Evolutionary conservation across 257 asterid species (phyloP), one percentile per base, ranked within the genome.

Genomic region (Lithospermum erythrorhizon): DNA sequence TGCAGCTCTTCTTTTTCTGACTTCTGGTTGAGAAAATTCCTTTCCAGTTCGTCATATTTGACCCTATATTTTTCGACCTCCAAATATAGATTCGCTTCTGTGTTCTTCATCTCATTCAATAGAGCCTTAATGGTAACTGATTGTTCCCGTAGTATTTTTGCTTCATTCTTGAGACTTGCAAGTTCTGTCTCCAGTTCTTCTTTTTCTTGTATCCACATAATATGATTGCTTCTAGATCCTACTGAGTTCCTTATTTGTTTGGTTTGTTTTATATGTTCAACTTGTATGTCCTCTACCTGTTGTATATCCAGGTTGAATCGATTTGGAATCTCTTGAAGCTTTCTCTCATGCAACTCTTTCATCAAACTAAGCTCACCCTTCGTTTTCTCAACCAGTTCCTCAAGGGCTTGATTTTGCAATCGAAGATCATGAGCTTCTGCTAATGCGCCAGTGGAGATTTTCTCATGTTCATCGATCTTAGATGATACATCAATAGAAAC

Each of bases 1-100:
- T 75, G 71, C 79, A 80, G 77, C 71, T 74, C 70, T 69, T 78
- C 79, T 45, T 79, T 90, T 85, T 85, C 98, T 76, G 58, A 70
- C 57, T 90, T 78, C 51, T 72, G 59, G 63, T 76, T 80, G 61
- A 61, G 63, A 65, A 75, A 58, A 35, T 65, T 76, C 68, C 59
- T 73, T 70, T 57, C 83, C 74, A 78, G 72, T 71, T 82, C 86
- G 56, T 76, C 76, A 55, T 80, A 75, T 71, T 75, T 81, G 60
- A 58, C 69, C 55, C 79, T 75, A 59, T 82, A 79, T 68, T 74
- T 85, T 65, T 80, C 79, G 64, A 87, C 74, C 72, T 90, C 94
- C 70, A 74, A 75, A 29, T 74, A 80, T 75, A 86, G 72, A 71
- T 71, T 76, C 32, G 78, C 90, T 66, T 83, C 95, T 58, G 68